Base-by-base conservation (phyloP, 768 basidiomycete species). In the Cubamyces lactineus region DNA sequence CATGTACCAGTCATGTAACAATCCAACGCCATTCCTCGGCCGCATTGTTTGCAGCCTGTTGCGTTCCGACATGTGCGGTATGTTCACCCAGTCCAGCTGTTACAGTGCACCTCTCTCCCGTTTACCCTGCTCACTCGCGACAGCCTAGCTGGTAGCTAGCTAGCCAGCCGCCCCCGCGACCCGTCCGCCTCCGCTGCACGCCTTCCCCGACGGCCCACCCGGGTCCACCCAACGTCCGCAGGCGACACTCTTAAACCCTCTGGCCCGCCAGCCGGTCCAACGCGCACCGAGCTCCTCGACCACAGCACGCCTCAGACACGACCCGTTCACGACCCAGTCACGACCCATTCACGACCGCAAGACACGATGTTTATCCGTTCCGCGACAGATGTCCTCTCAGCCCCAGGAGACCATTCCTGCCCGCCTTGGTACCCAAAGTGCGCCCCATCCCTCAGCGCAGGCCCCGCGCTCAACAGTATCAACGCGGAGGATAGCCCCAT, bases 371-470 rank as follows among this genome's bases (percentile, higher is more conserved):
- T 57, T 43, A 40, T 62, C 58, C 55, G 49, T 38, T 51, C 57
- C 49, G 57, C 42, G 6, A 2, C 49, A 41, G 40, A 28, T 41
- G 26, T 5, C 12, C 13, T 24, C 40, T 15, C 21, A 40, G 19
- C 43, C 2, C 12, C 48, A 19, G 57, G 16, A 24, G 57, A 41
- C 41, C 2, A 13, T 9, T 47, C 49, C 40, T 63, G 68, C 54
- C 63, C 55, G 1, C 30, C 52, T n/a, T 15, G 16, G 54, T 59
- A 61, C 57, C 50, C 62, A 3, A 41, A 23, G 17, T 67, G 65
- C 61, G 40, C 34, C 47, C 57, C 61, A 50, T 7, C 62, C 38
- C 21, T 61, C 48, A 63, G 69, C 50, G 67, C 69, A 5, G 67
- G 67, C 17, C 67, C 69, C 43, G 66, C 51, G 15, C 62, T 58